Base-by-base conservation (phyloP, 257 asterid genomes). In the Fraxinus americana region DNA sequence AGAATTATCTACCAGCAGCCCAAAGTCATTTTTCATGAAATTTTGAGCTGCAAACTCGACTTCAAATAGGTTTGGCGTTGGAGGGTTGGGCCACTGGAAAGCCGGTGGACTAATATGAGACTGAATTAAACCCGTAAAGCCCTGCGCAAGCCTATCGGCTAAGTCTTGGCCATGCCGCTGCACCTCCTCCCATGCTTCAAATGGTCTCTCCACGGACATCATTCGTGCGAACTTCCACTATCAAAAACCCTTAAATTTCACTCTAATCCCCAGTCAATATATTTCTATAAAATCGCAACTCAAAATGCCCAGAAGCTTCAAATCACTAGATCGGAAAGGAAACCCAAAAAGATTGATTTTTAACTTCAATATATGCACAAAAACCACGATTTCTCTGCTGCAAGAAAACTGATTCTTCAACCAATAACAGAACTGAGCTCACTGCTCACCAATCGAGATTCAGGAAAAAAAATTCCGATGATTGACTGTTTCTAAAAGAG, bases 121-220 rank as follows among this genome's bases (percentile, higher is more conserved):
- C 38, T 92, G 98, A 80, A 95, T 93, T 76, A 93, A 82, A 30
- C 97, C 97, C 14, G 96, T 86, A 73, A 95, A 91, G 13, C 98
- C 97, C 82, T 95, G 97, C 10, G 99, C 86, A 13, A 95, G 87
- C 86, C 78, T 91, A 79, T 92, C 99, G 4, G 98, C 99, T 38
- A 93, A 85, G 75, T 95, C 98, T 79, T 79, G 92, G 29, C 99
- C 97, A 57, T 95, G 99, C 74, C 98, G 89, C 88, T 95, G 99
- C 80, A 93, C 97, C 89, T 95, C 99, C 82, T 95, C 99, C 99
- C 99, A 95, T 16, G 97, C 99, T 71, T 95, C 99, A 75, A 93
- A 90, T 3, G 98, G 89, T 84, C 99, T 87, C 88, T 95, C 99
- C 75, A 92, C 94, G 6, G 99, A 95, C 92, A 95, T 90, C 97